Base-by-base conservation (phyloP, 495 filamentous ascomycete genomes). In the Aspergillus bertholletiae region DNA sequence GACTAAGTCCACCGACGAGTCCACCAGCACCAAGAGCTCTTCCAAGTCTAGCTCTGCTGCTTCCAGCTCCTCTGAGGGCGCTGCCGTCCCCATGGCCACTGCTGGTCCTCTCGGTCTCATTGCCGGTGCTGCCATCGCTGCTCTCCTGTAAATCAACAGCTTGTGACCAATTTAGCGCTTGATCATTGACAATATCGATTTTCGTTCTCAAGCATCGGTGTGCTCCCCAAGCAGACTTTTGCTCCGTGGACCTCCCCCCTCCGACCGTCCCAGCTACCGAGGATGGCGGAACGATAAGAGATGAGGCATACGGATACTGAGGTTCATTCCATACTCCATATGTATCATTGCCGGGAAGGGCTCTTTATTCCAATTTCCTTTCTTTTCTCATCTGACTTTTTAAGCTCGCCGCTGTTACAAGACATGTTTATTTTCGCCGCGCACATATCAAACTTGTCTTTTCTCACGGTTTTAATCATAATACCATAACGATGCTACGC, bases 121-220 rank as follows among this genome's bases (percentile, higher is more conserved):
- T n/a, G 77, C 75, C 56, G 75, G 72, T 60, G 73, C 67, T 56
- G 63, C 76, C 46, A 66, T 79, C 39, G 74, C 71, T 64, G 75
- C 70, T 62, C 71, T 81, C 59, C 59, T 81, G 65, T 81, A 72
- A 70, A 59, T 34, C 34, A 21, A 22, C 13, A 24, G 27, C 32
- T 55, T 40, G 22, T 43, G 20, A 28, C 52, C 23, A 4, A 17
- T 3, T 6, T 18, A 23, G 21, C 39, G 20, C 39, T 22, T 22
- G 51, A 39, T 40, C 43, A 50, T 30, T 35, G 11, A 24, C 51
- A 35, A 51, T 3, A 7, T 37, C 20, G 32, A 28, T 35, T 46
- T 15, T 46, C 21, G 9, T 34, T 49, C 41, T 41, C 48, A 40
- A 50, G 23, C 48, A 32, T 27, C 41, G 18, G 45, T 26, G 30